phyloP scores from a whole-genome alignment of 257 asterid species.

The Penstemon barbatus region DNA sequence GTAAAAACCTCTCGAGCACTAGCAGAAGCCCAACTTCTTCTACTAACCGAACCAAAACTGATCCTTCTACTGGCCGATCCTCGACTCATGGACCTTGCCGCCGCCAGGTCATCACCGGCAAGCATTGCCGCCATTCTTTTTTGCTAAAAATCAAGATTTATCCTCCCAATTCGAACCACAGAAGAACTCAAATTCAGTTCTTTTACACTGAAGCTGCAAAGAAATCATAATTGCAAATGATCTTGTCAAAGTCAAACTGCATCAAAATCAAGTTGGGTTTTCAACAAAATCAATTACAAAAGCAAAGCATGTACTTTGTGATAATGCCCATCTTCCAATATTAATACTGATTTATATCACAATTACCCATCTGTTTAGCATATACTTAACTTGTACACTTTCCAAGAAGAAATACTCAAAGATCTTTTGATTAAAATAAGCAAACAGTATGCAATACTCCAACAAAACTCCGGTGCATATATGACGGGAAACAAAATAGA shows the following conservation, averaged over 20 bases:
- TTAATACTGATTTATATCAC: neutral
- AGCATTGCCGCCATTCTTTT: conserved; percentile 38
- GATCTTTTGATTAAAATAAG: neutral
- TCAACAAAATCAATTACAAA: neutral
- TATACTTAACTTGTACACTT: no score
- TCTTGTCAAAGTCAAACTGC: conserved; percentile 3
- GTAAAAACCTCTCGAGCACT: conserved; percentile 71
- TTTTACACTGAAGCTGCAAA: conserved; percentile 28
- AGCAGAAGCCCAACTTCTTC: conserved; percentile 76
- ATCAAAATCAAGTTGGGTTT: neutral
- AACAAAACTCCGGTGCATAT: conserved; percentile 16
- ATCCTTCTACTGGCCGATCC: conserved; percentile 50
- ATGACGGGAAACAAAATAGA: conserved; percentile 1
- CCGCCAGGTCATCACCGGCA: conserved; percentile 51
- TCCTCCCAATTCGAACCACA: conserved; percentile 15
- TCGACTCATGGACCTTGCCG: conserved; percentile 59
- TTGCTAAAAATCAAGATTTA: conserved; percentile 7
- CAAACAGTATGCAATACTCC: neutral
- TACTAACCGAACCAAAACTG: conserved; percentile 56
- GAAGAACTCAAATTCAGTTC: conserved; percentile 15
- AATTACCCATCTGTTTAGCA: neutral
- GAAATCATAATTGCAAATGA: conserved; percentile 4
- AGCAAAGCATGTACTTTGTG: conserved; percentile 26
- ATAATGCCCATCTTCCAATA: conserved; percentile 5
- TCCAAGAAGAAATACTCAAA: conserved; percentile 10